phyloP scores from a whole-genome alignment of 106 monocot species.

The Iris macrosiphon region DNA sequence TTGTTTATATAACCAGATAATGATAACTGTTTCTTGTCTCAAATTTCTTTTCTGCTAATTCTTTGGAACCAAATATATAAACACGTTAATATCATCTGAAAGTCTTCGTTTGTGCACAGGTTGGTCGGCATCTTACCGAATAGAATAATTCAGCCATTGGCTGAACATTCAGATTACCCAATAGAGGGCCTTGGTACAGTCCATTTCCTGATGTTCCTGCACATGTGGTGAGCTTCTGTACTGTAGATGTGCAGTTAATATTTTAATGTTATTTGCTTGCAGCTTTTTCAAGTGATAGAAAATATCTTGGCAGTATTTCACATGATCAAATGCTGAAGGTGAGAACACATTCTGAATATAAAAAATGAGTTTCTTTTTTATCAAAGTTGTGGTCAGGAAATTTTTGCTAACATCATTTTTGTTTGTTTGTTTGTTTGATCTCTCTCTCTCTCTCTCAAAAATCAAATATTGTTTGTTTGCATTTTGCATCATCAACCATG shows the following conservation, averaged over 20 bases:
- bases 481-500: background rate
- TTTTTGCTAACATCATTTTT: no score
- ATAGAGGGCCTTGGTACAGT: conserved; percentile 79
- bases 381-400: background rate
- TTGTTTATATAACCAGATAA: no score
- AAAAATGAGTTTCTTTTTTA: background rate
- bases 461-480: no score
- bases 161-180: conserved; percentile 89
- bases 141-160: conserved; percentile 78
- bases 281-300: conserved; percentile 85
- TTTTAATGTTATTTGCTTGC: conserved; percentile 10
- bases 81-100: no score
- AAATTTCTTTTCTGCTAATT: no score
- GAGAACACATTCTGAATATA: conserved; percentile 1
- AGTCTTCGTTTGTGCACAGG: conserved; percentile 24
- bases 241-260: background rate
- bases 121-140: conserved; percentile 90
- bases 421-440: no score
- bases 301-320: conserved; percentile 93
- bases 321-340: conserved; percentile 96
- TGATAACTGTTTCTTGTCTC: no score
- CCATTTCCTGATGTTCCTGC: background rate
- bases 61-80: no score
- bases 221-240: background rate
- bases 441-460: no score